A percentile compares a stretch with the other conserved stretches of the same genome.
These are phyloP conservation scores for Pseudocercospora cruenta DNA, from an alignment of 2,329 filamentous ascomycete species.

Conservation along the genomic window DNA sequence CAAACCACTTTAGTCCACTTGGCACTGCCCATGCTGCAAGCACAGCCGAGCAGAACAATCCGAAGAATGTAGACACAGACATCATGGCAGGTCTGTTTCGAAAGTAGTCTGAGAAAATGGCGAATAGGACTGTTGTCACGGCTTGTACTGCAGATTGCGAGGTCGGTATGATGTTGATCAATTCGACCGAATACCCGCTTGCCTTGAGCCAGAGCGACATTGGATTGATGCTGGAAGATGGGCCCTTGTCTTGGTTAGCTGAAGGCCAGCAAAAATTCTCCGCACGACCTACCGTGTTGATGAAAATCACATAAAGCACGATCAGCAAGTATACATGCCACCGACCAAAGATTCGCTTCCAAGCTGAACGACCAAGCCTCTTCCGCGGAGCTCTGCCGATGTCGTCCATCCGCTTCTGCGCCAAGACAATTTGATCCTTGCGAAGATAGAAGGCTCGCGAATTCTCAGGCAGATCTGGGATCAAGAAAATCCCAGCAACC, in stretches of 20 bases:
- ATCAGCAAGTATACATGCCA: slow-evolving; percentile 68
- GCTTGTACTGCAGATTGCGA: slow-evolving; percentile 58
- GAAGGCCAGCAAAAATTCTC: background rate
- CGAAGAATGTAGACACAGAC: slow-evolving; percentile 29
- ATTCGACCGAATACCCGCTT: slow-evolving; percentile 51
- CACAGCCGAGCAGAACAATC: slow-evolving; percentile 31
- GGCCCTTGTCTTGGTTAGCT: slow-evolving; percentile 14
- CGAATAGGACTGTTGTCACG: slow-evolving; percentile 64
- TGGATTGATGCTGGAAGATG: slow-evolving; percentile 29
- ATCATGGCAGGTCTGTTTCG: slow-evolving; percentile 28
- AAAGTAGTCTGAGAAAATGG: slow-evolving; percentile 37
- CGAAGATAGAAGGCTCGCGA: slow-evolving; percentile 54
- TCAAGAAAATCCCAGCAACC: slow-evolving; percentile 52
- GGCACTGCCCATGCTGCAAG: slow-evolving; percentile 41
- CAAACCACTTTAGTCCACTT: slow-evolving; percentile 38
- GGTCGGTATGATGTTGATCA: slow-evolving; percentile 62
- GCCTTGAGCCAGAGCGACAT: slow-evolving; percentile 38
- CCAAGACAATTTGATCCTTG: slow-evolving; percentile 47
- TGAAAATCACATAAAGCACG: slow-evolving; percentile 65
- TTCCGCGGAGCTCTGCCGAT: slow-evolving; percentile 25
- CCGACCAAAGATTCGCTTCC: slow-evolving; percentile 57
- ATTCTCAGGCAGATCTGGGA: slow-evolving; percentile 57
- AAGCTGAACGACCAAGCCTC: slow-evolving; percentile 48
- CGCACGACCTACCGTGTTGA: slow-evolving; percentile 56
- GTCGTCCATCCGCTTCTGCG: slow-evolving; percentile 53